These are phyloP conservation scores for Rhizopogon vinicolor DNA, from an alignment of 768 basidiomycete species.

Conservation along the genomic window DNA sequence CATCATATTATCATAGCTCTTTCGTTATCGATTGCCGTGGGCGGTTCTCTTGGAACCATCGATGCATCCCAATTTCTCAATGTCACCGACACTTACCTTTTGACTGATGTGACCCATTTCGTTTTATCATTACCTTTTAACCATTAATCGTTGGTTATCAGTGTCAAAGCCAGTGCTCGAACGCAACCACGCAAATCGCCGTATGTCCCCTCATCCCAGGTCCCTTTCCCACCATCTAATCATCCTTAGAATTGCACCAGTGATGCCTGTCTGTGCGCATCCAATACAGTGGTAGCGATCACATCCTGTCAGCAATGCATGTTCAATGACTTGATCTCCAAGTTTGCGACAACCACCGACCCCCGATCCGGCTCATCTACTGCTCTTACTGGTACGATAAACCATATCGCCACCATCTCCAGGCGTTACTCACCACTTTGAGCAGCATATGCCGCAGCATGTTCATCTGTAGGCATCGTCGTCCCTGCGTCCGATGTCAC, in stretches of 20 bases:
- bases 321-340: conserved; percentile 48
- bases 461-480: conserved; percentile 34
- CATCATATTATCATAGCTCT: conserved; percentile 22
- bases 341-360: conserved; percentile 46
- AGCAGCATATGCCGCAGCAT: conserved; percentile 53
- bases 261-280: conserved; percentile 51
- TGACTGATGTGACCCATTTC: conserved; percentile 20
- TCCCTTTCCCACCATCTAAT: conserved; percentile 1
- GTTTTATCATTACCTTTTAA: conserved; percentile 8
- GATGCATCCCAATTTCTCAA: conserved; percentile 40
- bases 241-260: conserved; percentile 38
- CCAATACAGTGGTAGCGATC: conserved; percentile 37
- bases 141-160: conserved; percentile 20
- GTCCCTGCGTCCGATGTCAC: conserved; percentile 34
- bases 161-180: conserved; percentile 24
- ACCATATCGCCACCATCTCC: not conserved
- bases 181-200: conserved; percentile 18
- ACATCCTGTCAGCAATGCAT: conserved; percentile 64
- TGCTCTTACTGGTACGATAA: conserved; percentile 48
- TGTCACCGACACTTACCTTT: conserved; percentile 28
- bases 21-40: conserved; percentile 47
- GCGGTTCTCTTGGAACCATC: conserved; percentile 30
- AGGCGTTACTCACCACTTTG: conserved; percentile 4
- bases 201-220: conserved; percentile 10
- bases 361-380: conserved; percentile 53